These are phyloP conservation scores for Adansonia rubrostipa DNA, from an alignment of 441 rosid species.

Conservation along the genomic window DNA sequence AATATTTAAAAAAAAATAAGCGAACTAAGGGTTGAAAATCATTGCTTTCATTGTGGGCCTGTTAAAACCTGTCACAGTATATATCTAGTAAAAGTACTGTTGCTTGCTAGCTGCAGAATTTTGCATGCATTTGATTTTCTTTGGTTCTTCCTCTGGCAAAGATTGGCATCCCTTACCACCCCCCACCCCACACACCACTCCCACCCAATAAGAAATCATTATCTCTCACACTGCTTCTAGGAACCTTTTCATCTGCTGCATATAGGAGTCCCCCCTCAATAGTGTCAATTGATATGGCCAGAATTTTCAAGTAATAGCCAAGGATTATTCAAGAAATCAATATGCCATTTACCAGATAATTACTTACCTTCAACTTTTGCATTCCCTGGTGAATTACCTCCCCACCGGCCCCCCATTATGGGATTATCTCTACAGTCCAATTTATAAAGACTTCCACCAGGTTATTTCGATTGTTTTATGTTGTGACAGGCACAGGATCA, in stretches of 20 bases:
- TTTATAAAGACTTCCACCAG: not conserved
- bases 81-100: not conserved
- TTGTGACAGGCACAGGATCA: not conserved
- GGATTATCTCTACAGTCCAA: not conserved
- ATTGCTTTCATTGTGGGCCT: constrained; percentile 27
- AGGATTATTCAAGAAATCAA: not conserved
- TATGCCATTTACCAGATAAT: not conserved
- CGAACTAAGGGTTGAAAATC: not conserved
- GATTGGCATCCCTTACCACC: too few species aligned
- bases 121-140: not conserved
- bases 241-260: not conserved
- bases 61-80: not conserved
- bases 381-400: not conserved
- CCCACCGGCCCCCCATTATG: too few species aligned
- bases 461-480: not conserved
- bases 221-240: not conserved
- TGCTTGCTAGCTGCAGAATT: not conserved
- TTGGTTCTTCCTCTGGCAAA: not conserved
- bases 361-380: not conserved
- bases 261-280: not conserved
- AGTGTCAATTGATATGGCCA: too few species aligned
- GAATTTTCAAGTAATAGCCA: not conserved
- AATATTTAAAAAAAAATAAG: too few species aligned
- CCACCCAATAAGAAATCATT: too few species aligned
- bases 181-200: too few species aligned